Evolutionary conservation across 768 basidiomycete species (phyloP).

Genomic region (Amanita polypyramis): DNA sequence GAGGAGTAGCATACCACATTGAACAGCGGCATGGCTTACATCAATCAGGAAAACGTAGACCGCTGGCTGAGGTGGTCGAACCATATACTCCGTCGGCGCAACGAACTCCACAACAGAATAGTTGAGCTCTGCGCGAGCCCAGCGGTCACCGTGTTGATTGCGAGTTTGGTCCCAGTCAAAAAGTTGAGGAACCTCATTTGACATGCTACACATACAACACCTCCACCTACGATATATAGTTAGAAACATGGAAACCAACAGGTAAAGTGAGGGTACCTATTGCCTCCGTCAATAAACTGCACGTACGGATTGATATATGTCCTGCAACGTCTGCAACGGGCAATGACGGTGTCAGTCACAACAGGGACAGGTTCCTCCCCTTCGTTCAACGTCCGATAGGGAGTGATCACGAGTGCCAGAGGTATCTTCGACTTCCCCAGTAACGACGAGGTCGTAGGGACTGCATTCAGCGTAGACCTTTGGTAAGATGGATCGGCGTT

Average conservation of each 20-base stretch:
- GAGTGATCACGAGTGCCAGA: slow-evolving; percentile 79
- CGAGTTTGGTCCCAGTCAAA: slow-evolving; percentile 97
- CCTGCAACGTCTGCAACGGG: slow-evolving; percentile 90
- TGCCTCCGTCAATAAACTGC: slow-evolving; percentile 96
- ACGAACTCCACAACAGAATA: slow-evolving; percentile 93
- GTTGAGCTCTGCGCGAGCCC: slow-evolving; percentile 90
- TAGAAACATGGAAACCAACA: not conserved
- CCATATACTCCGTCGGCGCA: slow-evolving; percentile 99
- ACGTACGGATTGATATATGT: slow-evolving; percentile 98
- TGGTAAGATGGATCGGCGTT: slow-evolving; percentile 90
- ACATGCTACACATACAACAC: slow-evolving; percentile 98
- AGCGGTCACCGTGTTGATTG: slow-evolving; percentile 92
- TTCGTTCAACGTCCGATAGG: slow-evolving; percentile 78
- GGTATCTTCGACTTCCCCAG: slow-evolving; percentile 88
- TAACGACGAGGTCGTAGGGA: slow-evolving; percentile 83
- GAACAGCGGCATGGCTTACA: slow-evolving; percentile 85
- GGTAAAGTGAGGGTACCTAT: slow-evolving; percentile 40
- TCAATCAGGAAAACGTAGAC: slow-evolving; percentile 97
- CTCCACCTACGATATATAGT: slow-evolving; percentile 60
- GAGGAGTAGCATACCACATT: slow-evolving; percentile 49
- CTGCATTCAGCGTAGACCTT: slow-evolving; percentile 83
- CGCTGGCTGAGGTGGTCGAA: slow-evolving; percentile 93
- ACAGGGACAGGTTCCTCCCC: slow-evolving; percentile 84
- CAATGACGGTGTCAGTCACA: slow-evolving; percentile 88
- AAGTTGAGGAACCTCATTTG: slow-evolving; percentile 95